phyloP scores from a whole-genome alignment of 257 asterid genomes.

The Solanum microdontum region DNA sequence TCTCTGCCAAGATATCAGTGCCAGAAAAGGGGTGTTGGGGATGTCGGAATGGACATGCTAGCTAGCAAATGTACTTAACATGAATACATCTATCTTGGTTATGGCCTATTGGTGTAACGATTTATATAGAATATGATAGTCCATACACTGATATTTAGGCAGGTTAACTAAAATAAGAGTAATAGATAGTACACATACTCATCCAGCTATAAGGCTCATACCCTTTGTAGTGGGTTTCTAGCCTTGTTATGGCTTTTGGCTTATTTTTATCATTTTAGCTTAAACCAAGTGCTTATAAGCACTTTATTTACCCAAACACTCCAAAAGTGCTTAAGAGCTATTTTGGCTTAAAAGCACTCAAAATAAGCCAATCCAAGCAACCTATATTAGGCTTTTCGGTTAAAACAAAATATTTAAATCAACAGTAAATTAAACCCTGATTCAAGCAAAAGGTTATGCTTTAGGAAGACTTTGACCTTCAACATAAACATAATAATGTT shows the following conservation, averaged over 20 bases:
- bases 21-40: not conserved
- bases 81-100: not conserved
- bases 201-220: not conserved
- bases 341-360: not conserved
- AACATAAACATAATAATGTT: not conserved
- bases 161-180: not conserved
- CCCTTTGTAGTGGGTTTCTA: not conserved
- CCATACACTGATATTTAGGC: not conserved
- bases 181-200: not conserved
- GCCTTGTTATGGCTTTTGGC: not conserved
- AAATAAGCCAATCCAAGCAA: not conserved
- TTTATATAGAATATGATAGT: not conserved
- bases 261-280: not conserved
- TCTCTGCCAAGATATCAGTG: not conserved
- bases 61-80: not conserved
- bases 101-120: not conserved
- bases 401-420: not conserved
- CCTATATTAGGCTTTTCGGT: not conserved
- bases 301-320: not conserved
- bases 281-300: not conserved
- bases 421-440: not conserved
- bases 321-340: not conserved
- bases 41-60: not conserved
- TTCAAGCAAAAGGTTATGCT: not conserved
- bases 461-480: not conserved